A percentile compares a stretch with the other conserved stretches of the same genome.
Conservation (phyloP, 2,329 filamentous ascomycete species). For the Beauveria medogensis region DNA sequence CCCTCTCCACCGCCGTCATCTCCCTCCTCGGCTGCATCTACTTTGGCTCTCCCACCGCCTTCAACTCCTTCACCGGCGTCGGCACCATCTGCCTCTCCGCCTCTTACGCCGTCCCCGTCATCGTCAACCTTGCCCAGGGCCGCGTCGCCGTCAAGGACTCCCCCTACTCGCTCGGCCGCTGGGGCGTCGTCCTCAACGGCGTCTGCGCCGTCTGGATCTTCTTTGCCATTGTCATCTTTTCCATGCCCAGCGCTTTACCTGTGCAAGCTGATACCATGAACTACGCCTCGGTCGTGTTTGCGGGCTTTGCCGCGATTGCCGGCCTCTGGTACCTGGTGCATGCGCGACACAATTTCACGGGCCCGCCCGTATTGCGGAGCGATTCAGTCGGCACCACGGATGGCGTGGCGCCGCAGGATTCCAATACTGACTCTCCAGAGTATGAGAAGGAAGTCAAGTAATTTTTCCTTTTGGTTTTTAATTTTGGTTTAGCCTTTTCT, state of each 20-base stretch:
- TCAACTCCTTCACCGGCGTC: conserved; percentile 72
- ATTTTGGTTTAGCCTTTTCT: not conserved
- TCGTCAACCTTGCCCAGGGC: conserved; percentile 60
- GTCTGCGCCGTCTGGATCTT: conserved; percentile 63
- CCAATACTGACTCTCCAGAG: not conserved
- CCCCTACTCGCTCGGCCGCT: conserved; percentile 58
- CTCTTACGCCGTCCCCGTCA: conserved; percentile 68
- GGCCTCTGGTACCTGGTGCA: conserved; percentile 55
- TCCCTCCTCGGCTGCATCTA: conserved; percentile 70
- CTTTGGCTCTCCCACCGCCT: conserved; percentile 68
- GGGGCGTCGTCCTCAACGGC: conserved; percentile 61
- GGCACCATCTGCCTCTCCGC: conserved; percentile 71
- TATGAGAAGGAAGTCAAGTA: conserved; percentile 4
- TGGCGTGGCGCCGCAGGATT: conserved; percentile 5
- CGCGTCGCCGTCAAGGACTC: conserved; percentile 59
- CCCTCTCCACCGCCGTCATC: conserved; percentile 60
- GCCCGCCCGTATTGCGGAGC: conserved; percentile 35
- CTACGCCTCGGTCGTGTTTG: conserved; percentile 59
- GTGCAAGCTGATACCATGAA: conserved; percentile 53
- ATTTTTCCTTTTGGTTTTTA: not conserved
- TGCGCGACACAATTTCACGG: conserved; percentile 56
- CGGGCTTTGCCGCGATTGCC: conserved; percentile 52
- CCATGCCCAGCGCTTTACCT: conserved; percentile 59
- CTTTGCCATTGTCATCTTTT: conserved; percentile 64
- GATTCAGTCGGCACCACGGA: conserved; percentile 1